These are phyloP conservation scores for Dillenia turbinata DNA, from an alignment of 164 flowering plant genomes.

Conservation along the genomic window DNA sequence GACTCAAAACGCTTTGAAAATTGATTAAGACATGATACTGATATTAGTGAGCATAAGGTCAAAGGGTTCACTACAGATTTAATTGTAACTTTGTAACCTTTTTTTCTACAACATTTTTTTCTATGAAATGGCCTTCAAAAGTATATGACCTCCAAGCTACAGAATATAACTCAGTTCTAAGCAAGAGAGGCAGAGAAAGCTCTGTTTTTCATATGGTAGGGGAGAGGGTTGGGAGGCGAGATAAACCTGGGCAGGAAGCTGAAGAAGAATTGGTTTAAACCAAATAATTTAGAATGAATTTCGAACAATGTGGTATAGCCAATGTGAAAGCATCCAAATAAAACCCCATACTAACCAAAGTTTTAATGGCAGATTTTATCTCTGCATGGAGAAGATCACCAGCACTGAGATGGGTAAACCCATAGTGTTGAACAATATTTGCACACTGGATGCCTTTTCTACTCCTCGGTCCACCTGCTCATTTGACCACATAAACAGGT, in stretches of 20 bases:
- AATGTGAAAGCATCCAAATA: neutral
- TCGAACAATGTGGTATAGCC: neutral
- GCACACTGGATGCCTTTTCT: slow-evolving; percentile 48
- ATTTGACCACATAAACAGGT: neutral
- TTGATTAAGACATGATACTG: too few relatives aligned
- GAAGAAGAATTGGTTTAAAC: neutral
- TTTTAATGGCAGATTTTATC: slow-evolving; percentile 18
- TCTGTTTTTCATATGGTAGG: too few relatives aligned
- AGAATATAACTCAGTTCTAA: too few relatives aligned
- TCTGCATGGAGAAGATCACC: slow-evolving; percentile 47
- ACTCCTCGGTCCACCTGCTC: slow-evolving; percentile 44
- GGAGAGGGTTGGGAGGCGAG: neutral
- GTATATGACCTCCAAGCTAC: too few relatives aligned
- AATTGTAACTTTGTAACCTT: too few relatives aligned
- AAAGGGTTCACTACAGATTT: too few relatives aligned
- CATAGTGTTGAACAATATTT: slow-evolving; percentile 29
- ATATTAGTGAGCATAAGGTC: too few relatives aligned
- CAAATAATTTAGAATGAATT: neutral
- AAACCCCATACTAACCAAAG: neutral
- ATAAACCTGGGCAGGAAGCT: too few relatives aligned
- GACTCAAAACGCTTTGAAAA: too few relatives aligned
- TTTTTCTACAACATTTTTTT: too few relatives aligned
- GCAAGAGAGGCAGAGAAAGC: too few relatives aligned
- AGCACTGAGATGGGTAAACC: slow-evolving; percentile 38
- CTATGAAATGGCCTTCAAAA: too few relatives aligned